phyloP scores from a whole-genome alignment of 164 flowering plant genomes.

The Tetrastigma voinierianum region DNA sequence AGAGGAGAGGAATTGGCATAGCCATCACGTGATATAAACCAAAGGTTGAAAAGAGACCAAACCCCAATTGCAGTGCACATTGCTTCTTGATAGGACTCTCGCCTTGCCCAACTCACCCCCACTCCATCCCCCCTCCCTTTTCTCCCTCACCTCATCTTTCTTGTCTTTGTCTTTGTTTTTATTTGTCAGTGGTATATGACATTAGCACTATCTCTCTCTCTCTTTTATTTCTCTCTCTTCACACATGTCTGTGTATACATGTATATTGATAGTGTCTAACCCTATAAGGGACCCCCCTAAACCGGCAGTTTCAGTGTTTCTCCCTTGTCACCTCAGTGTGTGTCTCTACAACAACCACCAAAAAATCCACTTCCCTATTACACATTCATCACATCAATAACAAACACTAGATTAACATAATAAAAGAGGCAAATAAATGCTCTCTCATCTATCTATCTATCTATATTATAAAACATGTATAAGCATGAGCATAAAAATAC shows the following conservation, averaged over 20 bases:
- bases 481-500: background rate
- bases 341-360: background rate
- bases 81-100: constrained; percentile 9
- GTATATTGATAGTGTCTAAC: background rate
- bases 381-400: too few species aligned
- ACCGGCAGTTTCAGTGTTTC: constrained; percentile 7
- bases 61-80: constrained; percentile 2
- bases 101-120: background rate
- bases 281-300: constrained; percentile 9
- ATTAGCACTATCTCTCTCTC: background rate
- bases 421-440: too few species aligned
- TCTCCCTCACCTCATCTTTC: constrained; percentile 12
- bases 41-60: background rate
- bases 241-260: background rate
- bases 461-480: too few species aligned
- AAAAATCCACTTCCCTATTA: too few species aligned
- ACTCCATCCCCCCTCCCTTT: background rate
- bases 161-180: constrained; percentile 17
- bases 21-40: constrained; percentile 13
- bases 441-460: too few species aligned
- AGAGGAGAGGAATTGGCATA: background rate
- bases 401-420: too few species aligned
- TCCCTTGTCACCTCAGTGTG: constrained; percentile 15
- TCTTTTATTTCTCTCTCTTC: too few species aligned
- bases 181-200: background rate